Evolutionary conservation across 441 rosid genomes (phyloP).

Genomic region (Aleurites moluccanus): DNA sequence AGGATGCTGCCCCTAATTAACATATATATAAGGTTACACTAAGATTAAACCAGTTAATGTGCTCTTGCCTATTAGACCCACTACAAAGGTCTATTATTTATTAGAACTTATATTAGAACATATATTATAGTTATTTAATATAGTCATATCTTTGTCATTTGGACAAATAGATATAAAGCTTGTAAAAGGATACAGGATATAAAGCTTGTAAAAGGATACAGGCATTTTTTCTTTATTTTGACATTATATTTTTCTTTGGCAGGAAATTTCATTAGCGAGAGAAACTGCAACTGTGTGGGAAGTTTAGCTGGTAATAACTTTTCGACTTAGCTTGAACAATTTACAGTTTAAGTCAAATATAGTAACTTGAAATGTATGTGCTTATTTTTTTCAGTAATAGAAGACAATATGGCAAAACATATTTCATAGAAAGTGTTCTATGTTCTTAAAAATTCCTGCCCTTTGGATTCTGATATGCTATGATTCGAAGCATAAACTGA

Average conservation of each 20-base stretch:
- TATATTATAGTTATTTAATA: too few relatives aligned
- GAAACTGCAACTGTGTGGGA: slow-evolving; percentile 37
- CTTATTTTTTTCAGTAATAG: background rate
- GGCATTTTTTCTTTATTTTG: slow-evolving; percentile 1
- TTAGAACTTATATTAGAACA: too few relatives aligned
- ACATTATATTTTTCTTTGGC: slow-evolving; percentile 26
- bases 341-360: background rate
- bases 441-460: too few relatives aligned
- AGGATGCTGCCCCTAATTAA: too few relatives aligned
- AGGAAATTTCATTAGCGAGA: slow-evolving; percentile 52
- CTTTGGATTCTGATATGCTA: too few relatives aligned
- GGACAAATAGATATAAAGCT: background rate
- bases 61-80: too few relatives aligned
- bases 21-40: too few relatives aligned
- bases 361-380: background rate
- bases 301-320: slow-evolving; percentile 12
- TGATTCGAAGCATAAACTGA: too few relatives aligned
- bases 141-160: background rate
- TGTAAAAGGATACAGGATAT: background rate
- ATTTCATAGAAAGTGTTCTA: background rate
- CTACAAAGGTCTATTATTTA: too few relatives aligned
- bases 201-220: background rate
- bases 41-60: too few relatives aligned
- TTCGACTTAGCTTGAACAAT: background rate
- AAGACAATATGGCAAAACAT: background rate